Percentiles rank a stretch among this genome's conserved stretches.
Evolutionary conservation across 2,329 filamentous ascomycete genomes (phyloP).

Genomic region (Colletotrichum tropicale): DNA sequence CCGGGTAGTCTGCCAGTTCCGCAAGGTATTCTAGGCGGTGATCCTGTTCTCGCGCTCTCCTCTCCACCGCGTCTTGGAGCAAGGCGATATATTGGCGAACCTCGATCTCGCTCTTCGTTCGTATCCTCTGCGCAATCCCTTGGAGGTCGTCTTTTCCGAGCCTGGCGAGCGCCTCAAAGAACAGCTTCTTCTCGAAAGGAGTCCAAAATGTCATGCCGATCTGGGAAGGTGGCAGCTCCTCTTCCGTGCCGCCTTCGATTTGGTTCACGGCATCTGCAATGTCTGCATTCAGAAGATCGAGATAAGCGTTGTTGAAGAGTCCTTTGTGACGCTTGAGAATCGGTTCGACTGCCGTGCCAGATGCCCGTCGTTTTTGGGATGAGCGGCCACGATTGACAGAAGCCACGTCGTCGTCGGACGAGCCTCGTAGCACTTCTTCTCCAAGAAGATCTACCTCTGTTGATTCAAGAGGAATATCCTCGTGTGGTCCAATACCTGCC

Average conservation of each 20-base stretch:
- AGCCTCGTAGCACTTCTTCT: not conserved
- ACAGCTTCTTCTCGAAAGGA: conserved; percentile 67
- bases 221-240: conserved; percentile 52
- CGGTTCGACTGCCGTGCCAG: conserved; percentile 30
- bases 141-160: conserved; percentile 67
- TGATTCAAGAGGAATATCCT: not conserved
- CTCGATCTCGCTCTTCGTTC: conserved; percentile 76
- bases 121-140: conserved; percentile 66
- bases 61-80: conserved; percentile 56
- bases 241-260: conserved; percentile 32
- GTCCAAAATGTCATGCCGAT: conserved; percentile 77
- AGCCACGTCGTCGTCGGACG: not conserved
- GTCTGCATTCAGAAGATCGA: conserved; percentile 59
- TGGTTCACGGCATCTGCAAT: conserved; percentile 56
- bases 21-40: conserved; percentile 33
- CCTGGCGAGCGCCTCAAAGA: conserved; percentile 70
- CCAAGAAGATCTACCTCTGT: not conserved
- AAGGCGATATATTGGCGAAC: conserved; percentile 72
- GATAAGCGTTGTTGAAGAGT: conserved; percentile 49
- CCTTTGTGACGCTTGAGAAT: conserved; percentile 49
- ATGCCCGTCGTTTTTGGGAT: conserved; percentile 33
- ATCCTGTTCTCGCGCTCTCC: conserved; percentile 38
- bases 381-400: not conserved
- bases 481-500: not conserved
- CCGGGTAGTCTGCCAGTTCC: conserved; percentile 64